These are phyloP conservation scores for Suillus paluster DNA, from an alignment of 768 basidiomycete genomes.

Conservation along the genomic window DNA sequence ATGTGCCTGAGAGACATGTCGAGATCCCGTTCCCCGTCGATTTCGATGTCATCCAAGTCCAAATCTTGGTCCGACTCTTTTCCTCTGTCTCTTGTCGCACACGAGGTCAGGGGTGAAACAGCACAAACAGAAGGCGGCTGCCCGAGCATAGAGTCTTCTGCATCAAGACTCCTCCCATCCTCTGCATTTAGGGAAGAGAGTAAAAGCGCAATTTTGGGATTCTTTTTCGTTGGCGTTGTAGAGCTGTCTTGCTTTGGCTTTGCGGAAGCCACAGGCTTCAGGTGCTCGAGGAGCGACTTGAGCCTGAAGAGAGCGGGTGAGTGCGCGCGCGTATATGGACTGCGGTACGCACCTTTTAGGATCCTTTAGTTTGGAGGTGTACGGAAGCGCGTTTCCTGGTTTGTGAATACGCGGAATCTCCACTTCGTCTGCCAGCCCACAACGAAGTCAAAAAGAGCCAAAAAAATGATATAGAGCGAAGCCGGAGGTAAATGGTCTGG, in stretches of 20 bases:
- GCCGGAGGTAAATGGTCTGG: not conserved
- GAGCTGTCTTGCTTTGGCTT: not conserved
- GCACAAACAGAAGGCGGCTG: slow-evolving; percentile 25
- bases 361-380: no score
- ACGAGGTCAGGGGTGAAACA: not conserved
- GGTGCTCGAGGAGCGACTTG: not conserved
- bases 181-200: not conserved
- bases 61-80: not conserved
- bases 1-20: slow-evolving; percentile 38
- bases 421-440: slow-evolving; percentile 45
- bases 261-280: not conserved
- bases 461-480: slow-evolving; percentile 7
- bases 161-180: not conserved
- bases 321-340: no score
- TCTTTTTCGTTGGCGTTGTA: not conserved
- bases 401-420: slow-evolving; percentile 56
- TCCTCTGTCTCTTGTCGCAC: not conserved
- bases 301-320: not conserved
- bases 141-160: slow-evolving; percentile 22
- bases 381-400: slow-evolving; percentile 39
- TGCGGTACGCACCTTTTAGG: not conserved
- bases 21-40: slow-evolving; percentile 21
- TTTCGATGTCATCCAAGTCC: slow-evolving; percentile 12
- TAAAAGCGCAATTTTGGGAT: no score
- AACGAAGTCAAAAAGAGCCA: slow-evolving; percentile 8